These are phyloP conservation scores for Triticum timopheevii DNA, from an alignment of 176 grass and related monocot genomes.

Conservation along the genomic window DNA sequence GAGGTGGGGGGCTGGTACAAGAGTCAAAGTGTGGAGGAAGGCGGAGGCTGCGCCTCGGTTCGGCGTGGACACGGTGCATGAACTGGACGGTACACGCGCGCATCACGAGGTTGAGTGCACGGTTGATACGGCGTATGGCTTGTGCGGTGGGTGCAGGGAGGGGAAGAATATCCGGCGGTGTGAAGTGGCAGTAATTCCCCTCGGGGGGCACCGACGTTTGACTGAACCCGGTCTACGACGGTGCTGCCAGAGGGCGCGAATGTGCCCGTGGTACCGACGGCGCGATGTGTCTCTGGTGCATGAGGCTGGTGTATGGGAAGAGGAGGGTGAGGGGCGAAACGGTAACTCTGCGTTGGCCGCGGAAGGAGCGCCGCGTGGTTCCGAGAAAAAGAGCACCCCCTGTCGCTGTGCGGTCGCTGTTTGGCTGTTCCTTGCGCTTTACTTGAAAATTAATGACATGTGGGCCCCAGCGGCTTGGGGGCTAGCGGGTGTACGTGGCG, in stretches of 20 bases:
- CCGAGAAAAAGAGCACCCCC: background rate
- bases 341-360: constrained; percentile 12
- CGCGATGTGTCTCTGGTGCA: background rate
- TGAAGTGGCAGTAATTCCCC: background rate
- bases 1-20: background rate
- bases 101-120: background rate
- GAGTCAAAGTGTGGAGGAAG: background rate
- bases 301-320: background rate
- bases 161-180: background rate
- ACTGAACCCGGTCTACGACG: background rate
- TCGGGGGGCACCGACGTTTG: background rate
- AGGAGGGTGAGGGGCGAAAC: background rate
- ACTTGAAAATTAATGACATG: background rate
- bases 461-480: background rate
- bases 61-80: background rate
- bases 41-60: background rate
- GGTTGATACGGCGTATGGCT: rapidly evolving
- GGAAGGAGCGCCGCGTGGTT: constrained; percentile 21
- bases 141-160: background rate
- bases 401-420: constrained; percentile 15
- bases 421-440: constrained; percentile 8
- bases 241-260: rapidly evolving
- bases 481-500: background rate
- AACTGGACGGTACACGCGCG: rapidly evolving
- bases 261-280: background rate